Percentiles rank a stretch among this genome's conserved stretches.
phyloP scores from a whole-genome alignment of 225 moss, liverwort and hornwort species.

The Straminergon stramineum region DNA sequence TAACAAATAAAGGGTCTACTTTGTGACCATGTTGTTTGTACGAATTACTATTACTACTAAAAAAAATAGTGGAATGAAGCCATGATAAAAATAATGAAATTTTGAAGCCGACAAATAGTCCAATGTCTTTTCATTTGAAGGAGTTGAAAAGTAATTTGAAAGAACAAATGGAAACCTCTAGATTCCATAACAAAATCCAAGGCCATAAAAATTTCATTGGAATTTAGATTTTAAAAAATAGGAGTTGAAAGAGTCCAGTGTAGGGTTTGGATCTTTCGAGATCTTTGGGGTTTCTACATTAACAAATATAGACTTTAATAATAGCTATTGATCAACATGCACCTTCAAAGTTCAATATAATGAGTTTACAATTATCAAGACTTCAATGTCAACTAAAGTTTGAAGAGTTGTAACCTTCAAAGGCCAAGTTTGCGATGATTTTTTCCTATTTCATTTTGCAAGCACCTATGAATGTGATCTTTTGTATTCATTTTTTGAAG shows the following conservation, averaged over 20 bases:
- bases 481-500: too few relatives aligned
- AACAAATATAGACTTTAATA: not conserved
- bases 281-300: not conserved
- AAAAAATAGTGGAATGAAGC: not conserved
- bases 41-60: not conserved
- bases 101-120: not conserved
- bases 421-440: not conserved
- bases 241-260: accelerated
- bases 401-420: not conserved
- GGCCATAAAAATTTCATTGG: not conserved
- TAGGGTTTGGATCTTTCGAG: not conserved
- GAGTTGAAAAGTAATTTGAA: too few relatives aligned
- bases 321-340: accelerated
- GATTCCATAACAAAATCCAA: not conserved
- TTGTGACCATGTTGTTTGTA: too few relatives aligned
- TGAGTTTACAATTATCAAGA: accelerated
- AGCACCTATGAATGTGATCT: not conserved
- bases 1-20: not conserved
- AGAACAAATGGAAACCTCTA: not conserved
- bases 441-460: not conserved
- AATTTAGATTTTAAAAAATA: not conserved
- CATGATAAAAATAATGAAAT: accelerated
- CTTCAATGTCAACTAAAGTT: not conserved
- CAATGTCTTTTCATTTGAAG: not conserved
- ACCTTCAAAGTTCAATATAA: not conserved